These are phyloP conservation scores for Coffea canephora DNA, from an alignment of 257 asterid genomes.

Conservation along the genomic window DNA sequence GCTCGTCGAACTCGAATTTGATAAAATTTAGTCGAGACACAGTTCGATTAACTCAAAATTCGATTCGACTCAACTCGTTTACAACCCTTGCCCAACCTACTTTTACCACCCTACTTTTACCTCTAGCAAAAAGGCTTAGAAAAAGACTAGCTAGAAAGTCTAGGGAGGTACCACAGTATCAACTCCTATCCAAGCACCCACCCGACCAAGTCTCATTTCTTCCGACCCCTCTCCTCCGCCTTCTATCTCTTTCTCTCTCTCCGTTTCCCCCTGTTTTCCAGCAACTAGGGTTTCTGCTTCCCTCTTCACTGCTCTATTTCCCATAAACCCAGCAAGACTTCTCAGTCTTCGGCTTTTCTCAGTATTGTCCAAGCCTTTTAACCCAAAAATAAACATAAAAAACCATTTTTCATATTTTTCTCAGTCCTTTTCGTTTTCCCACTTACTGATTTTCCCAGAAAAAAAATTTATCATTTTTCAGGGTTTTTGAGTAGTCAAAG, in stretches of 20 bases:
- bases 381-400: background rate
- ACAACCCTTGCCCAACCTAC: too few relatives aligned
- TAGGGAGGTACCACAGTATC: too few relatives aligned
- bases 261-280: slow-evolving; percentile 3
- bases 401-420: background rate
- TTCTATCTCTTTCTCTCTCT: background rate
- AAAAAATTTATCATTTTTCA: background rate
- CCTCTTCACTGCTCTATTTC: background rate
- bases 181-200: background rate
- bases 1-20: too few relatives aligned
- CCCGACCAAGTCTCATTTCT: background rate
- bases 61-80: too few relatives aligned
- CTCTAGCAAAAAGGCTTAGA: too few relatives aligned
- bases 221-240: slow-evolving; percentile 15
- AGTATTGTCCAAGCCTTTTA: background rate
- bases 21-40: too few relatives aligned
- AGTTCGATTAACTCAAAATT: too few relatives aligned
- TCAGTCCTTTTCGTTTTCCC: background rate
- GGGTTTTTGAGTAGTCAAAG: background rate
- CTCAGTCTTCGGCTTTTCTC: background rate
- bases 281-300: slow-evolving; percentile 27
- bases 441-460: too few relatives aligned
- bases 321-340: background rate
- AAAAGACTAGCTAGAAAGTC: too few relatives aligned
- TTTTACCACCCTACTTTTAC: too few relatives aligned